Conservation (phyloP, 805 yeast species). For the Wickerhamomyces queroliae region DNA sequence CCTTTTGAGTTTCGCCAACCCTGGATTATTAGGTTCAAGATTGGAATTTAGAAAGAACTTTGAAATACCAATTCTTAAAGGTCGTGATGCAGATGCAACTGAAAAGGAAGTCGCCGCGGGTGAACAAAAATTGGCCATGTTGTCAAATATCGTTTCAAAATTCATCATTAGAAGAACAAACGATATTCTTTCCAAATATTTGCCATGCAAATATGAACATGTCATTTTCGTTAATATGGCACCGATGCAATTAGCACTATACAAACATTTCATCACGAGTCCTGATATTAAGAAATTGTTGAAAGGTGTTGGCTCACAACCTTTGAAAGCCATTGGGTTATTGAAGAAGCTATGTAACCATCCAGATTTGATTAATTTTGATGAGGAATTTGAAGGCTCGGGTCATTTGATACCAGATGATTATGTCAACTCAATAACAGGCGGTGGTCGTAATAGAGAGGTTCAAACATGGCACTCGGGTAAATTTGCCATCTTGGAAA, state of each 20-base stretch:
- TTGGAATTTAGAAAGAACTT: slow-evolving; percentile 78
- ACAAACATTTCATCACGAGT: slow-evolving; percentile 69
- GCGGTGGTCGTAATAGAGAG: slow-evolving; percentile 57
- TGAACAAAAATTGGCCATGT: slow-evolving; percentile 58
- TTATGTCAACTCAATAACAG: slow-evolving; percentile 40
- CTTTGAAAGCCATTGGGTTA: slow-evolving; percentile 83
- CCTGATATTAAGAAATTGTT: slow-evolving; percentile 67
- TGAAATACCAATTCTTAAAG: slow-evolving; percentile 73
- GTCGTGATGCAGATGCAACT: slow-evolving; percentile 86
- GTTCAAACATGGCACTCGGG: slow-evolving; percentile 82
- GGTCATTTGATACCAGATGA: slow-evolving; percentile 68
- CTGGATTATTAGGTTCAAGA: slow-evolving; percentile 84
- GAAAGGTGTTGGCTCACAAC: slow-evolving; percentile 71
- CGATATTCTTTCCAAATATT: slow-evolving; percentile 87
- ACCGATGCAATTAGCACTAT: slow-evolving; percentile 68
- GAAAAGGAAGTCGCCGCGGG: slow-evolving; percentile 73
- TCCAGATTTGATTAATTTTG: slow-evolving; percentile 76
- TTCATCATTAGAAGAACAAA: slow-evolving; percentile 94
- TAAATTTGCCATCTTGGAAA: slow-evolving; percentile 75
- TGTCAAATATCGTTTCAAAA: slow-evolving; percentile 73
- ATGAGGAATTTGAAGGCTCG: slow-evolving; percentile 72
- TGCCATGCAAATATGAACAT: slow-evolving; percentile 95
- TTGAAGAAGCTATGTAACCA: slow-evolving; percentile 91
- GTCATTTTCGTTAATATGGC: slow-evolving; percentile 88
- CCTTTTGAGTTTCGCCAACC: slow-evolving; percentile 85